These are phyloP conservation scores for Hyphopichia buzzinii DNA, from an alignment of 1,139 yeast species.

Conservation along the genomic window DNA sequence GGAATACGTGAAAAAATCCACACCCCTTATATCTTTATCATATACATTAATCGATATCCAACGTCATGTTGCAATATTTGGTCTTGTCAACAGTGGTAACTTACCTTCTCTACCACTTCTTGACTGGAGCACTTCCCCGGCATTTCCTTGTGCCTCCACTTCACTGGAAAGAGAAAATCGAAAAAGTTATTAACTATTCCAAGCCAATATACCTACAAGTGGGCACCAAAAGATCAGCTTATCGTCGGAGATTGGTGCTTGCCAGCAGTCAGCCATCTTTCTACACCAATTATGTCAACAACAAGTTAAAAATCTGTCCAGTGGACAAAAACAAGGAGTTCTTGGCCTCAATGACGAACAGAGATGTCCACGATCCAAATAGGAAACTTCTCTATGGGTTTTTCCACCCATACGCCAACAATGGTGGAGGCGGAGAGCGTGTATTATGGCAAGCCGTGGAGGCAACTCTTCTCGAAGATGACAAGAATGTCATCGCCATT, in stretches of 20 bases:
- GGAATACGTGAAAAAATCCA: too few relatives aligned
- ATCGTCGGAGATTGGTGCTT: slow-evolving; percentile 53
- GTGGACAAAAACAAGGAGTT: slow-evolving; percentile 28
- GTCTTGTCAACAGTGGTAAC: slow-evolving; percentile 8
- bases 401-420: slow-evolving; percentile 94
- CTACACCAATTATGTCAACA: slow-evolving; percentile 44
- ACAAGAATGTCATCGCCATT: slow-evolving; percentile 60
- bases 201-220: slow-evolving; percentile 37
- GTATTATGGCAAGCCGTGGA: slow-evolving; percentile 94
- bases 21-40: too few relatives aligned
- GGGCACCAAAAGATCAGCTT: slow-evolving; percentile 42
- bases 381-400: slow-evolving; percentile 66
- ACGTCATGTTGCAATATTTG: slow-evolving; percentile 2
- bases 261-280: slow-evolving; percentile 49
- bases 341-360: slow-evolving; percentile 28
- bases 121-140: slow-evolving; percentile 31
- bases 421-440: slow-evolving; percentile 98
- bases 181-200: slow-evolving; percentile 30
- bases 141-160: slow-evolving; percentile 45
- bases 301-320: slow-evolving; percentile 36
- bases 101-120: slow-evolving; percentile 14
- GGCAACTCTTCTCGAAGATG: slow-evolving; percentile 56
- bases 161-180: slow-evolving; percentile 41
- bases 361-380: slow-evolving; percentile 35
- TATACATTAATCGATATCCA: too few relatives aligned